These are phyloP conservation scores for Sonneratia caseolaris DNA, from an alignment of 345 rosid species.

Conservation along the genomic window DNA sequence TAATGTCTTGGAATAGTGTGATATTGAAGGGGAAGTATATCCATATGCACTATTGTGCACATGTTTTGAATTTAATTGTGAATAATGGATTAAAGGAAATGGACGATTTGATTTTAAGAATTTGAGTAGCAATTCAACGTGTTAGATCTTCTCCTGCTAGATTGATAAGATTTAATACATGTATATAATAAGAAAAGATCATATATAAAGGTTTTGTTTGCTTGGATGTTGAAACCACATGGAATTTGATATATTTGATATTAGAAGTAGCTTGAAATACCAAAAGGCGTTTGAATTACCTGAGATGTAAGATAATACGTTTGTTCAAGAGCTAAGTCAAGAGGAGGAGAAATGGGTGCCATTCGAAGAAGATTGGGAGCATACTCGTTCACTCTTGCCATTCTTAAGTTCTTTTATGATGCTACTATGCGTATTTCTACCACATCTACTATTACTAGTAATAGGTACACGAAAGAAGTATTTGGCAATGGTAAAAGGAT, in stretches of 20 bases:
- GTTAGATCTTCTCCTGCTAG: conserved; percentile 2
- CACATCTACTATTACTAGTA: too few species aligned
- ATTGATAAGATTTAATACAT: neutral
- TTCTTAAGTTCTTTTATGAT: neutral
- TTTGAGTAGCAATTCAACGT: neutral
- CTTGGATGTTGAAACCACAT: conserved; percentile 5
- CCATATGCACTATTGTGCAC: neutral
- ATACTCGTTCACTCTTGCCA: conserved; percentile 4
- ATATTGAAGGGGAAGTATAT: neutral
- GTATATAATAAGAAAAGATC: neutral
- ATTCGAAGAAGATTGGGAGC: conserved; percentile 4
- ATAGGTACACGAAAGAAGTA: too few species aligned
- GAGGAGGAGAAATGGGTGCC: neutral
- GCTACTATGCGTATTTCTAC: too few species aligned
- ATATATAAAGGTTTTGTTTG: neutral
- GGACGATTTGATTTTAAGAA: conserved; percentile 1
- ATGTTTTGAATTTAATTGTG: conserved; percentile 4
- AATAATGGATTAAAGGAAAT: conserved; percentile 1
- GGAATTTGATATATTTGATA: conserved; percentile 10
- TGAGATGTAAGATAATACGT: conserved; percentile 1
- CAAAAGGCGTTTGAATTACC: conserved; percentile 8
- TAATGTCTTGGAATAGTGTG: conserved; percentile 4
- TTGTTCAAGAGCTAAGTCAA: neutral
- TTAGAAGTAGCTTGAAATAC: conserved; percentile 5
- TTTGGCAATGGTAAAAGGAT: too few species aligned